phyloP scores from a whole-genome alignment of 73 alveolate genomes.

The Symbiodinium natans region DNA sequence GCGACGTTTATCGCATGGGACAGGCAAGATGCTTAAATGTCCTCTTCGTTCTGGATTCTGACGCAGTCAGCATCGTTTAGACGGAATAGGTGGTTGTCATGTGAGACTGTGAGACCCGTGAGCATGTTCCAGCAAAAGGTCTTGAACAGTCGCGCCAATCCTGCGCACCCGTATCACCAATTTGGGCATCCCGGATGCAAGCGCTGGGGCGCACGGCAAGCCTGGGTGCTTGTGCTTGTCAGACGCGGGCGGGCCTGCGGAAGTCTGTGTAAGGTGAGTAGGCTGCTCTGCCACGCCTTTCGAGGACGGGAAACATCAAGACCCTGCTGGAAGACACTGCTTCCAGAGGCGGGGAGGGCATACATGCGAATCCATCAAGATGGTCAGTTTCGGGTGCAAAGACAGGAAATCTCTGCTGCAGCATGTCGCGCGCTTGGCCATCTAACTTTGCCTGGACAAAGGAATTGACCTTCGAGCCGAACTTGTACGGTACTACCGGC shows the following conservation, averaged over 20 bases:
- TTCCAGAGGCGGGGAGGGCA: not conserved
- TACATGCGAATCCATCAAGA: no score
- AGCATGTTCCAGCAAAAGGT: constrained; percentile 57
- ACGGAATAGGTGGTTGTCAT: not conserved
- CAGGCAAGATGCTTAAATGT: constrained; percentile 10
- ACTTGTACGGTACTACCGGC: constrained; percentile 54
- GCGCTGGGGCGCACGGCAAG: no score
- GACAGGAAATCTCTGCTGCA: not conserved
- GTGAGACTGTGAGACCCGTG: not conserved
- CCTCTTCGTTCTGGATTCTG: not conserved
- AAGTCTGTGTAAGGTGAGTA: no score
- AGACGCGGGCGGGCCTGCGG: no score
- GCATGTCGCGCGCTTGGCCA: not conserved
- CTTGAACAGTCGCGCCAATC: constrained; percentile 89
- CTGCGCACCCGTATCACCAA: constrained; percentile 56
- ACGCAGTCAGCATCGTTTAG: not conserved
- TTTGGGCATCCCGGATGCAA: constrained; percentile 16
- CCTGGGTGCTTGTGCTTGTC: no score
- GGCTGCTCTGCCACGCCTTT: no score
- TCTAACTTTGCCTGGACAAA: not conserved
- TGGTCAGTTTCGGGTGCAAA: not conserved
- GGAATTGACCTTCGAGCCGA: constrained; percentile 43
- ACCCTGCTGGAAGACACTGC: constrained; percentile 64
- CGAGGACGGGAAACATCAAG: constrained; percentile 69
- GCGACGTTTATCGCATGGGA: constrained; percentile 65